Base-by-base conservation (phyloP, 2,329 filamentous ascomycete genomes). In the Fusarium proliferatum region DNA sequence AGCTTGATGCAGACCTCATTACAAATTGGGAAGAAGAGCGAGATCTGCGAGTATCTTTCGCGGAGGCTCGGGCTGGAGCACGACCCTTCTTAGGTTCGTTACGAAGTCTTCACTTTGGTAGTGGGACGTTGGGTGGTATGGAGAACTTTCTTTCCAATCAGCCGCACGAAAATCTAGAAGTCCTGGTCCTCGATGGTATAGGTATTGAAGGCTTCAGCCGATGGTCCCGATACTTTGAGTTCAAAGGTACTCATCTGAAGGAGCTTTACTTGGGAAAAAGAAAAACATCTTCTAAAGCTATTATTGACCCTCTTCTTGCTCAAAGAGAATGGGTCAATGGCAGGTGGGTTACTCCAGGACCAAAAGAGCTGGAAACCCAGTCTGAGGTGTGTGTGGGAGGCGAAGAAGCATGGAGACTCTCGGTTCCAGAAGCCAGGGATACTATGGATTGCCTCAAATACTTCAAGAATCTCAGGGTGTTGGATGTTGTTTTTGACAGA, bases 211-310 rank as follows among this genome's bases (percentile, higher is more conserved):
- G 30, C 21, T 30, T 55, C 26, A 64, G 45, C 28, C 7, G 12
- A 21, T 69, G 64, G 64, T 43, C 61, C 4, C 30, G 46, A 28
- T 26, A 28, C 9, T 15, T 55, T 12, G 17, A 33, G 9, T 28
- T 66, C 23, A 13, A 66, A 15, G 51, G 64, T 13, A 51, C 23
- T 16, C 51, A 39, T 15, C n/a, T 55, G 16, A 46, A 70, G 26
- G 30, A 70, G 9, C 60, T 71, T 38, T 66, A 69, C 38, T 13
- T 70, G 6, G 67, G 67, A 4, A 28, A 36, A 7, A 61, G 57
- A 17, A 16, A 10, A 5, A 21, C 7, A 26, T 34, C 9, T 23
- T 43, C 15, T 9, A 45, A 21, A 11, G 26, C n/a, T 45, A 21
- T 38, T 28, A 4, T 26, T 17, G 55, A 33, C 13, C 52, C 58